Percentiles rank a stretch among this genome's conserved stretches.
Evolutionary conservation across 2,329 filamentous ascomycete genomes (phyloP).

Genomic region (Monosporascus sp.): DNA sequence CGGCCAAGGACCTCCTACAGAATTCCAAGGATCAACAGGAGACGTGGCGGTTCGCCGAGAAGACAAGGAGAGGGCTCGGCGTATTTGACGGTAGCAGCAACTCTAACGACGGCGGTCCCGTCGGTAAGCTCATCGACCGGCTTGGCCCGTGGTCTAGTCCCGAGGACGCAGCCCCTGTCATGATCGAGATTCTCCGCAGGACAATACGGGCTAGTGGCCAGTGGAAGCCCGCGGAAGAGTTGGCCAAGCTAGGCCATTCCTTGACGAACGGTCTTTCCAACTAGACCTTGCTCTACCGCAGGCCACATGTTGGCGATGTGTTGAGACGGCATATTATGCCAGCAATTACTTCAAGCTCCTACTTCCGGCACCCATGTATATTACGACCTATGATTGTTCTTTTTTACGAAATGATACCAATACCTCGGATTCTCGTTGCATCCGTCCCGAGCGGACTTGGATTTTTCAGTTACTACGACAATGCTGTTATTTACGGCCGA

Average conservation of each 20-base stretch:
- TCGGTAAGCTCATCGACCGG: constrained; percentile 26
- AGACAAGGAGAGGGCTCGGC: constrained; percentile 18
- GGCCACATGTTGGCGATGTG: too few species aligned
- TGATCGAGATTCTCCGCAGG: constrained; percentile 22
- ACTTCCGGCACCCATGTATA: too few species aligned
- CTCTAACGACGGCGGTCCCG: constrained; percentile 20
- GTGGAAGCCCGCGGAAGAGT: constrained; percentile 23
- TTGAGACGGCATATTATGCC: too few species aligned
- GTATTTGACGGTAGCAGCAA: constrained; percentile 16
- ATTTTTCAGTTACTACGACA: too few species aligned
- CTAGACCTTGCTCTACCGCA: background rate
- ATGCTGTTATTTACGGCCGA: too few species aligned
- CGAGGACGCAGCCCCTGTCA: constrained; percentile 22
- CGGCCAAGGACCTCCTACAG: constrained; percentile 13
- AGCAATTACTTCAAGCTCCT: too few species aligned
- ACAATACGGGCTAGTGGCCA: constrained; percentile 16
- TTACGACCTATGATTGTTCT: too few species aligned
- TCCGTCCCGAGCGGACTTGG: too few species aligned
- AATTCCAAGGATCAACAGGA: constrained; percentile 22
- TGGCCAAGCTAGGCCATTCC: constrained; percentile 16
- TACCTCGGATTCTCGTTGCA: too few species aligned
- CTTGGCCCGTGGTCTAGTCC: constrained; percentile 25
- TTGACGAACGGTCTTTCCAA: constrained; percentile 14
- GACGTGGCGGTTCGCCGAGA: constrained; percentile 20
- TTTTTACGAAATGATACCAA: too few species aligned